phyloP scores from a whole-genome alignment of 1,139 yeast genomes.

The Yamadazyma dendronema region DNA sequence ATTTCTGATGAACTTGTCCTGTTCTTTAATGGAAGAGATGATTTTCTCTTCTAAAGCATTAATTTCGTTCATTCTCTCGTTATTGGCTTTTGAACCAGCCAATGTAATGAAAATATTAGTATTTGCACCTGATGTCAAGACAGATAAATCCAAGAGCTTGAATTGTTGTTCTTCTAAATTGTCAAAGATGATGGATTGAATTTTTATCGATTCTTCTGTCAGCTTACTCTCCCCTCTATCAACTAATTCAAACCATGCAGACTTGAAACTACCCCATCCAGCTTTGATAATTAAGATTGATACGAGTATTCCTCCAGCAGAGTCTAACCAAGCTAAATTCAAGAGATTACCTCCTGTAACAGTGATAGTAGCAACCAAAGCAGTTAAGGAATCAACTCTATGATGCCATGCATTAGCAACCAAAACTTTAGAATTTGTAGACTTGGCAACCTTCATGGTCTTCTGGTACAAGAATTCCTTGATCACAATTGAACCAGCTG shows the following conservation, averaged over 20 bases:
- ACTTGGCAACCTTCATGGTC: constrained; percentile 74
- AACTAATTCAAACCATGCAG: constrained; percentile 71
- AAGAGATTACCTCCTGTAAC: constrained; percentile 82
- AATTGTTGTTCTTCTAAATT: constrained; percentile 23
- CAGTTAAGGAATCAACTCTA: constrained; percentile 91
- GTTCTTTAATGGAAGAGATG: constrained; percentile 22
- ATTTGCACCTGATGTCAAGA: constrained; percentile 75
- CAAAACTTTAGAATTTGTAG: constrained; percentile 80
- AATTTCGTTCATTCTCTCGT: constrained; percentile 22
- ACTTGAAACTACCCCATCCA: constrained; percentile 71
- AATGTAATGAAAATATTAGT: constrained; percentile 33
- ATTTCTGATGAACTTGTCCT: constrained; percentile 37
- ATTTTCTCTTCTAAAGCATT: constrained; percentile 28
- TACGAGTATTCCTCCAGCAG: constrained; percentile 87
- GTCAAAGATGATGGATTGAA: constrained; percentile 21
- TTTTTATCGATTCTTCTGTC: constrained; percentile 29
- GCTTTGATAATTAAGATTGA: constrained; percentile 80
- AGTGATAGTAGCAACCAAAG: constrained; percentile 84
- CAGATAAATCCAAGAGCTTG: constrained; percentile 46
- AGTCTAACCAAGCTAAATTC: constrained; percentile 79
- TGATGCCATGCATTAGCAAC: constrained; percentile 99
- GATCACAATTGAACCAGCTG: constrained; percentile 78
- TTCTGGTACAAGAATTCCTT: constrained; percentile 86
- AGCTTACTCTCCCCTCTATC: constrained; percentile 50
- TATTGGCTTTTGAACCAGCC: constrained; percentile 9